Evolutionary conservation across 2,329 filamentous ascomycete species (phyloP), one percentile per base, ranked within the genome.

Genomic region (Coniochaeta sp.): DNA sequence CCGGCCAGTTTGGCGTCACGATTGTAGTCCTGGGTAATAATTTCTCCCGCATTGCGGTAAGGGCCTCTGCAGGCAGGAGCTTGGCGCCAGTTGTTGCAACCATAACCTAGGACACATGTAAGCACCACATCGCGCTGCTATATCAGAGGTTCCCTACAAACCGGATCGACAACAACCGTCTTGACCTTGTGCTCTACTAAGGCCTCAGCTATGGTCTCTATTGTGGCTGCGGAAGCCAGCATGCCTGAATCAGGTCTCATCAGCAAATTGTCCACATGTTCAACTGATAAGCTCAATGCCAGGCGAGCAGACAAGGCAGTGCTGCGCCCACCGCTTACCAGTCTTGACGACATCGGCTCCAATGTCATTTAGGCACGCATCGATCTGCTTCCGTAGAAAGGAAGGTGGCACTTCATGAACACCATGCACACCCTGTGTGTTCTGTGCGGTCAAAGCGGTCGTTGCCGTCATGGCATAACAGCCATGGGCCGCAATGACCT

Each of bases 381-480:
- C 88, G 62, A 98, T 92, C 74, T 96, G 91, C 77, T 90, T 90
- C 65, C 80, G 80, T 26, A 97, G 85, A 73, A 98, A 97, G 4
- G 81, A 79, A 0, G 90, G 79, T 0, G 93, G 93, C 8, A 90
- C 84, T 60, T 89, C 77, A 69, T 96, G 91, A 58, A 98, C 91
- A 64, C 83, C 91, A 63, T 86, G 80, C 16, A 98, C 92, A 4
- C 91, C 91, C 58, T 84, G 81, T 0, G 95, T 99, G 74, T 98
- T 96, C 71, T 98, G 95, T 17, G 91, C 93, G n/a, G 95, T 99
- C 70, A 99, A 78, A 22, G 93, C 93, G 16, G 93, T 96, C 10
- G 93, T 97, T 24, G 93, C 91, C 57, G 93, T 97, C 87, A 97
- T 96, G 62, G 91, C 92, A 80, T 98, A 98, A 76, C 90, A 95